Percentiles rank a stretch among this genome's conserved stretches.
Evolutionary conservation across 2,329 filamentous ascomycete genomes (phyloP).

Genomic region (Knufia petricola): DNA sequence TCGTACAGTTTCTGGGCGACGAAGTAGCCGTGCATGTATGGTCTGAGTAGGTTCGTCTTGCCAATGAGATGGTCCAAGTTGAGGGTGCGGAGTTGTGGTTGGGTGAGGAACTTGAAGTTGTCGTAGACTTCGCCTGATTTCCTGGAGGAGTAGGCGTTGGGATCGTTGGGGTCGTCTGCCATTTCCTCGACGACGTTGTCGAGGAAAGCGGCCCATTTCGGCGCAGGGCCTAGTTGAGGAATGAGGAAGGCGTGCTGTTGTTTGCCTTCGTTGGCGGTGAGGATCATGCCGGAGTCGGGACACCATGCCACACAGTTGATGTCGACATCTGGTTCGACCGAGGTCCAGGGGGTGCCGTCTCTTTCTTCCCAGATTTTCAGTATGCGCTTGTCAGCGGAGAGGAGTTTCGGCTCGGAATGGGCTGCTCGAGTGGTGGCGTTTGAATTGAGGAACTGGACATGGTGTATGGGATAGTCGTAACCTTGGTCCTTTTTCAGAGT

Average conservation of each 20-base stretch:
- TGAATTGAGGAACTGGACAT: conserved; percentile 56
- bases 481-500: conserved; percentile 90
- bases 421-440: conserved; percentile 66
- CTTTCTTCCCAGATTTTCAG: conserved; percentile 92
- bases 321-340: conserved; percentile 87
- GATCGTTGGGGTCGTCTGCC: conserved; percentile 68
- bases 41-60: conserved; percentile 76
- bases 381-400: conserved; percentile 87
- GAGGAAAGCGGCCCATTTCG: conserved; percentile 91
- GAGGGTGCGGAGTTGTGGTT: conserved; percentile 73
- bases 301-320: conserved; percentile 92
- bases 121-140: conserved; percentile 75
- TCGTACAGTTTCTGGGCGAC: conserved; percentile 92
- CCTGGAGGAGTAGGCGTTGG: conserved; percentile 41
- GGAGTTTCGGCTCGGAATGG: conserved; percentile 59
- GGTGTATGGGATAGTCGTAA: conserved; percentile 86
- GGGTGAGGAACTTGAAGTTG: conserved; percentile 96
- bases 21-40: conserved; percentile 99
- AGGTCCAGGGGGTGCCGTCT: conserved; percentile 83
- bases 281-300: conserved; percentile 83
- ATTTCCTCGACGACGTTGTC: conserved; percentile 98
- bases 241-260: conserved; percentile 95
- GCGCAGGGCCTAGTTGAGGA: conserved; percentile 83
- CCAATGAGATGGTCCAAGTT: conserved; percentile 84
- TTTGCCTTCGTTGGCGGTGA: conserved; percentile 93